Evolutionary conservation across 2,329 filamentous ascomycete species (phyloP), one percentile per base, ranked within the genome.

Genomic region (Pseudocercospora fuligena): DNA sequence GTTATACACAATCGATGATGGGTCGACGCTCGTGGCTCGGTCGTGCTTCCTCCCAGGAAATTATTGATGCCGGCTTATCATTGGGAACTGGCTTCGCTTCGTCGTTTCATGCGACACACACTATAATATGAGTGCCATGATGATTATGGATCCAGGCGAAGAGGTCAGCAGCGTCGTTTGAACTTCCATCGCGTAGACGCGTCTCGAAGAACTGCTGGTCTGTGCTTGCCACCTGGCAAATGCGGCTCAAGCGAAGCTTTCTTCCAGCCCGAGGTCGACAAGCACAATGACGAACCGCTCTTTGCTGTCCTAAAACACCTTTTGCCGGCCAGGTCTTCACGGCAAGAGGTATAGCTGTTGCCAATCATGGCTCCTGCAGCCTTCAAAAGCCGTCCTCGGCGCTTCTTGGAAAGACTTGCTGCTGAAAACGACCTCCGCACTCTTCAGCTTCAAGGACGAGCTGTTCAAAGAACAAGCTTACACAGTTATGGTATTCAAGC

Each of bases 401-500:
- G 46, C 46, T 23, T 19, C 21, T 47, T 19, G 21, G 6, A 47
- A 19, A 9, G 2, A 19, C n/a, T 23, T 47, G 46, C 46, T 14
- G 5, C 5, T 14, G 2, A 36, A 3, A 36, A 12, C 33, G 33
- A 36, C 33, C 9, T 14, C 14, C 11, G 11, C 11, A 36, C 8
- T 12, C 33, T 14, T 36, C 33, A 14, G 33, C 33, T 36, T 36
- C 33, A 36, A 36, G 46, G 21, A 21, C 46, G 46, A 19, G 46
- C 46, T 16, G 8, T 21, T 47, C 2, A 5, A 36, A 14, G 5
- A 5, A 36, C 7, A 19, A 16, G n/a, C 46, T 47, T 2, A n/a
- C 46, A 47, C 46, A n/a, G 21, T 2, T 9, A 70, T 70, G 68
- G 66, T 66, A 9, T 70, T 70, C 66, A 68, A 70, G 47, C 63